phyloP scores from a whole-genome alignment of 1,284 basidiomycete genomes.

The Boletus smithii region DNA sequence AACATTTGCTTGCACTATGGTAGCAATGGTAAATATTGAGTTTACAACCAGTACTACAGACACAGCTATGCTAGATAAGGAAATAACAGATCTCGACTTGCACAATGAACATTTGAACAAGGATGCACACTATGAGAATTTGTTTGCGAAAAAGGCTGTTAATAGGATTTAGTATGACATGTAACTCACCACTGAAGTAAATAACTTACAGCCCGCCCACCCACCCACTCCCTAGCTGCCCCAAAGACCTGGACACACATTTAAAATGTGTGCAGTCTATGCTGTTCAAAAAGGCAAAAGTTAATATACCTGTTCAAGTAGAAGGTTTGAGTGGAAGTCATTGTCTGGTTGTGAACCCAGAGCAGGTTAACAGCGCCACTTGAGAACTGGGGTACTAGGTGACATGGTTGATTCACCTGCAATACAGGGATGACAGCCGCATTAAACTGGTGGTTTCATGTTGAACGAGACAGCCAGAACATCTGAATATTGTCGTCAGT shows the following conservation, averaged over 20 bases:
- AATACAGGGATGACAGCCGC: background rate
- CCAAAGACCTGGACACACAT: no score
- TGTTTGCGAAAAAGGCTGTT: no score
- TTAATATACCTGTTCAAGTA: conserved; percentile 14
- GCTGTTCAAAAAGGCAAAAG: background rate
- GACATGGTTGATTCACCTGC: conserved; percentile 4
- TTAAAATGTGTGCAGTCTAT: background rate
- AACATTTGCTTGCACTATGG: no score
- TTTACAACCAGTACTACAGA: no score
- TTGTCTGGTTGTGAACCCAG: background rate
- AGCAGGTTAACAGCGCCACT: background rate
- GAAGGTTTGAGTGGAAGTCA: background rate
- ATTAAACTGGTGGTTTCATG: background rate
- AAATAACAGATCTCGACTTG: no score
- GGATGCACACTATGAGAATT: no score
- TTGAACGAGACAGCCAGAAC: background rate
- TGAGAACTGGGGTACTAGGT: conserved; percentile 12
- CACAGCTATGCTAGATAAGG: no score
- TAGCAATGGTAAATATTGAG: no score
- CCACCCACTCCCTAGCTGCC: background rate
- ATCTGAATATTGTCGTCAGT: background rate
- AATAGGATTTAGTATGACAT: no score
- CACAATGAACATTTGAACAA: no score
- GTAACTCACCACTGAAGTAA: no score
- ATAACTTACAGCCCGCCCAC: background rate